Evolutionary conservation across 164 flowering plant species (phyloP), one percentile per base, ranked within the genome.

Genomic region (Magnolia changhungtana): DNA sequence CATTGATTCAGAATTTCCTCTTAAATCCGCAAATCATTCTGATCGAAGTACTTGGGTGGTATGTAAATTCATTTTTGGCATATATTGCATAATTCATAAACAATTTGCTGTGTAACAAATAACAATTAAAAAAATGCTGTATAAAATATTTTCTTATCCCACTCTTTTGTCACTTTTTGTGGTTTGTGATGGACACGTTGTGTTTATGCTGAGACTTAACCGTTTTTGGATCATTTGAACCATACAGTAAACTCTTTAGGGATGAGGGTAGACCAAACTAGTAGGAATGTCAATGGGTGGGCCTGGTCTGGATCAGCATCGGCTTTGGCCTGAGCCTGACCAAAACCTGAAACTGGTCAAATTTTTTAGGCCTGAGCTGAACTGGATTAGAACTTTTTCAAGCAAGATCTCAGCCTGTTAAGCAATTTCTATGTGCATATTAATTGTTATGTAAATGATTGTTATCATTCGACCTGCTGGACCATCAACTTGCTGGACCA

Each of bases 1-100:
- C 14, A 80, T 87, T 69, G 78, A 71, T 76, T 63, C 89, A 27
- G 87, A 86, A 14, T 83, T 85, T 19, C 88, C 91, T 61, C 79
- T 86, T 63, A 82, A 84, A 76, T 81, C 84, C 8, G 78, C 82
- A 27, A 69, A 74, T 18, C 61, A 77, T 21, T 88, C 95, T 69
- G 76, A 74, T 18, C 81, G 79, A 75, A 84, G 87, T 72, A 78
- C 63, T 37, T 93, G 91, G 92, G 71, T 87, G 96, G 99, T 93
- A 87, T 64, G 89, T 76, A 31, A 50, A 70, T 19, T 8, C 24
- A n/a, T 50, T 50, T 16, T 55, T 55, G 61, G 61, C 19, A 11
- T 55, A 11, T 55, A 55, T 55, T 55, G 61, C 18, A 16, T 67
- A 13, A 8, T 24, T 67, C 16, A 31, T 13, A 67, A 8, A 29